These are phyloP conservation scores for Plasmodium chabaudi DNA, from an alignment of 169 alveolate species.

Conservation along the genomic window DNA sequence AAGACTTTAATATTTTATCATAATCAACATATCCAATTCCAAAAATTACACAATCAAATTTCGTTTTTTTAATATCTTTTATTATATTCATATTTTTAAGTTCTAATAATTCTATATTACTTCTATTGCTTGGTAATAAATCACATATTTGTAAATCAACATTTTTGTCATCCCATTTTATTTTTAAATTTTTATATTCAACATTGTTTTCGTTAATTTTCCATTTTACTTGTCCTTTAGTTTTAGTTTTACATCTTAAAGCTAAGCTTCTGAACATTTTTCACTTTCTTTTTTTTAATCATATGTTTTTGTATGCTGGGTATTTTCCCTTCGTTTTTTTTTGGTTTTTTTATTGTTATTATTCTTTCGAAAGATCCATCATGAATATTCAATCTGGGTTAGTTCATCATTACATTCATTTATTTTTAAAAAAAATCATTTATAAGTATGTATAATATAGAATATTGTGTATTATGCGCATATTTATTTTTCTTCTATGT, in stretches of 20 bases:
- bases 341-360: too few relatives aligned
- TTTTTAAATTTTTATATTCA: conserved; percentile 36
- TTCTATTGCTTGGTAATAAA: conserved; percentile 50
- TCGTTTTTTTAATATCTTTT: conserved; percentile 41
- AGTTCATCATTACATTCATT: too few relatives aligned
- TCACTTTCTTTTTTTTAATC: neutral
- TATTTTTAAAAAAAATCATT: too few relatives aligned
- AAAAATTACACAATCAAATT: conserved; percentile 59
- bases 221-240: neutral
- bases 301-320: neutral
- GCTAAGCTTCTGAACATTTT: conserved; percentile 2
- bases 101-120: conserved; percentile 63
- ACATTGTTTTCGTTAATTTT: neutral
- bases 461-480: too few relatives aligned
- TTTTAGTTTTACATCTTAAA: conserved; percentile 12
- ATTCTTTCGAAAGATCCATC: too few relatives aligned
- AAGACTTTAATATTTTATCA: conserved; percentile 73
- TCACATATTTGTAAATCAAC: conserved; percentile 31
- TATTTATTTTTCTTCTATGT: too few relatives aligned
- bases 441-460: too few relatives aligned
- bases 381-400: too few relatives aligned
- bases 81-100: conserved; percentile 72
- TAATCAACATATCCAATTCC: conserved; percentile 76
- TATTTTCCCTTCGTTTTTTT: too few relatives aligned
- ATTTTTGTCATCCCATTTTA: conserved; percentile 63